Evolutionary conservation across 108 stramenopile species (phyloP).

Genomic region (Asterionellopsis glacialis): DNA sequence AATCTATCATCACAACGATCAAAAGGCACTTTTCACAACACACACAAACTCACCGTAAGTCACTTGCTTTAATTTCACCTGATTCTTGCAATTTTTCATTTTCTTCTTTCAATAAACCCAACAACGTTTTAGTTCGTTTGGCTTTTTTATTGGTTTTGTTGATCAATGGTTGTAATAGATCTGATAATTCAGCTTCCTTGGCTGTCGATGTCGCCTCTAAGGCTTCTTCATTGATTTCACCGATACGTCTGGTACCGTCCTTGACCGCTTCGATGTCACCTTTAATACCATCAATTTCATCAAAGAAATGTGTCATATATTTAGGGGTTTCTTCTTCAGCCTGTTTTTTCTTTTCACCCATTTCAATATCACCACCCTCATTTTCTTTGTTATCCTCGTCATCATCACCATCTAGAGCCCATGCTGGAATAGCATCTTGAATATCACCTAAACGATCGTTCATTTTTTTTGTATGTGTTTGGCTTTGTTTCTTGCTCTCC

Average conservation of each 20-base stretch:
- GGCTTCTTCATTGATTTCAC: conserved; percentile 67
- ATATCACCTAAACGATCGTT: conserved; percentile 82
- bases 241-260: conserved; percentile 65
- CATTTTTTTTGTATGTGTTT: too few species aligned
- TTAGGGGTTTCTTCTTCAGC: conserved; percentile 25
- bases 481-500: too few species aligned
- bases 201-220: conserved; percentile 72
- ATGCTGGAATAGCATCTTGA: conserved; percentile 72
- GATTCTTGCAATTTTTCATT: conserved; percentile 68
- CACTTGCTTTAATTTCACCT: conserved; percentile 43
- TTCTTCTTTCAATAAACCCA: conserved; percentile 80
- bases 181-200: conserved; percentile 66
- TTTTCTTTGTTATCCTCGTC: conserved; percentile 15
- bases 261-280: conserved; percentile 66
- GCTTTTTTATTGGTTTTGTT: conserved; percentile 75
- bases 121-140: conserved; percentile 72
- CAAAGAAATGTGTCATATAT: conserved; percentile 81
- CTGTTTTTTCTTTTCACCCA: conserved; percentile 25
- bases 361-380: conserved; percentile 53
- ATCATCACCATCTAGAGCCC: conserved; percentile 51
- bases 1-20: neutral
- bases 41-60: conserved; percentile 48
- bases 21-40: neutral
- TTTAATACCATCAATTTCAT: conserved; percentile 80
- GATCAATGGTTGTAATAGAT: conserved; percentile 60